Percentiles rank a stretch among this genome's conserved stretches.
These are phyloP conservation scores for Oehlia diaphana DNA, from an alignment of 192 early-diverging fungal species.

Conservation along the genomic window DNA sequence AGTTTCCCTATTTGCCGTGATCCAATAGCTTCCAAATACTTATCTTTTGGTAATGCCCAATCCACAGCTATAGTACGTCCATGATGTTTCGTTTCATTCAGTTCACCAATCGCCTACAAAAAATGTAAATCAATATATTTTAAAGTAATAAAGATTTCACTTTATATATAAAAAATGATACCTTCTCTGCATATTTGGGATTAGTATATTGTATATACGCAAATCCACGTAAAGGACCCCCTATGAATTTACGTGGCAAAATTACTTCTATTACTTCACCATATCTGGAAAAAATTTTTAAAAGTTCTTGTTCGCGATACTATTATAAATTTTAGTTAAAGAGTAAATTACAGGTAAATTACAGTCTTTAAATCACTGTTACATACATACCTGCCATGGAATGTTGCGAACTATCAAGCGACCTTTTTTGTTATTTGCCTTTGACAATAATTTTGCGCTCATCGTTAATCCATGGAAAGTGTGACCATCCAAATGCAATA, in stretches of 20 bases:
- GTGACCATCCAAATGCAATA: slow-evolving; percentile 66
- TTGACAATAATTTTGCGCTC: slow-evolving; percentile 38
- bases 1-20: neutral
- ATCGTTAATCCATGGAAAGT: slow-evolving; percentile 73
- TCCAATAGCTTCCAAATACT: slow-evolving; percentile 60
- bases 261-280: slow-evolving; percentile 72
- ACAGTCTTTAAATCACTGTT: neutral
- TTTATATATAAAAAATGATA: neutral
- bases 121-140: neutral
- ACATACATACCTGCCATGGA: slow-evolving; percentile 60
- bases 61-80: slow-evolving; percentile 81
- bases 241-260: slow-evolving; percentile 71
- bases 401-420: slow-evolving; percentile 89
- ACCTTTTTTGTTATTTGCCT: slow-evolving; percentile 59
- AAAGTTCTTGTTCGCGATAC: slow-evolving; percentile 64
- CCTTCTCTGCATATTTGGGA: slow-evolving; percentile 64
- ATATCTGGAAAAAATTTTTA: slow-evolving; percentile 60
- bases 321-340: slow-evolving; percentile 17
- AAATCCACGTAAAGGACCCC: slow-evolving; percentile 83
- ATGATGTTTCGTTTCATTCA: slow-evolving; percentile 72
- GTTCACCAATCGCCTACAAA: slow-evolving; percentile 54
- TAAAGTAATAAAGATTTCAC: neutral
- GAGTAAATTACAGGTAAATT: too few relatives aligned
- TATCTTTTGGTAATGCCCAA: slow-evolving; percentile 77
- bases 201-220: slow-evolving; percentile 86